Base-by-base conservation (phyloP, 805 yeast genomes). In the Suhomyces pyralidae region DNA sequence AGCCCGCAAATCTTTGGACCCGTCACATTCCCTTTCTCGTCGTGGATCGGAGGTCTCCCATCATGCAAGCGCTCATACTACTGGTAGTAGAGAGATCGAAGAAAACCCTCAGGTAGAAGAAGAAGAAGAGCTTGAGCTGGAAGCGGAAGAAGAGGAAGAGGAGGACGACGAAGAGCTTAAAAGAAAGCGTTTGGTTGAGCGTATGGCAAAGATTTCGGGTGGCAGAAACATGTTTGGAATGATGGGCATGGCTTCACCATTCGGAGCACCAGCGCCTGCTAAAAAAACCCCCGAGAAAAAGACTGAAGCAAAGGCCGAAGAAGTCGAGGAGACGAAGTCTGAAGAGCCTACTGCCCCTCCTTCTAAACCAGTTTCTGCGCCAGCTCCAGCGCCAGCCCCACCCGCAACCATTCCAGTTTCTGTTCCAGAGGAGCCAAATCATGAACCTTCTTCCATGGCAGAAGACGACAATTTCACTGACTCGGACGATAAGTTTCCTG, bases 201-300 rank as follows among this genome's bases (percentile, higher is more conserved):
- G 97, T 55, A 93, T 93, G 97, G 98, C 99, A n/a, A 89, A 86
- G 61, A 80, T 93, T 17, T 88, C 97, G 0, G 96, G 97, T 19
- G 91, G 91, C 4, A 80, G 87, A 71, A 86, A 88, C 53, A 81
- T 88, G 84, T 80, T 84, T 69, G 92, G 91, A 44, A 82, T 82
- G 86, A 79, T 81, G 83, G 85, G 85, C 2, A 73, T 74, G 76
- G 61, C 79, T 55, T 64, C 74, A 17, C 74, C 72, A 6, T 76
- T 67, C 53, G 77, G 79, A 3, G 60, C 54, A 0, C 58, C 68
- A 10, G 51, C 54, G 0, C 58, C 68, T 8, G 51, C 55, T 7
- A 40, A 30, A 7, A 45, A 44, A 10, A 26, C 51, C 7, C 48
- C 58, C 12, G 38, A 45, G 32, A 56, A 50, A 51, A 20, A 24